Evolutionary conservation across 345 rosid species (phyloP), one percentile per base, ranked within the genome.

Genomic region (Boechera retrofracta): DNA sequence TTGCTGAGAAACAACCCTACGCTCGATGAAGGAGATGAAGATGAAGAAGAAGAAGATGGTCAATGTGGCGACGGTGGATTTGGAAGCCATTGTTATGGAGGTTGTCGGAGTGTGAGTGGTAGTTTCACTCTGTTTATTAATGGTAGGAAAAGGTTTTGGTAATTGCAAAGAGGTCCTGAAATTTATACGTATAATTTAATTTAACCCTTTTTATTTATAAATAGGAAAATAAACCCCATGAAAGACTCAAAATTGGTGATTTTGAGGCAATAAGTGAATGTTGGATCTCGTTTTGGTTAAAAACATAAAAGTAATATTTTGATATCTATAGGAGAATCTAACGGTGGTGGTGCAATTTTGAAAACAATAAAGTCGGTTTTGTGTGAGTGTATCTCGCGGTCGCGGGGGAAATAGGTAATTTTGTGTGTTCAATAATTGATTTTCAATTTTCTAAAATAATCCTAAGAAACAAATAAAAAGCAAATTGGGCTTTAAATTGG

Each of bases 51-150:
- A 11, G 67, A 65, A 32, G 81, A 72, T 10, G 64, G 59, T 13
- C 76, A 73, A 21, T 67, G 58, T 36, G 1, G 75, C 60, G 67
- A 59, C 26, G 42, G 66, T 45, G 71, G 64, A 58, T 74, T 72
- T 80, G 76, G 44, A 76, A 71, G 80, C 85, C 85, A 84, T 84
- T 10, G 67, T 45, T 64, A 69, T 33, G 62, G 77, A 68, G 45
- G 21, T 47, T 55, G 67, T 77, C 72, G 67, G 72, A 64, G 52
- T 69, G 61, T 71, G 58, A 64, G 68, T 69, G 72, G 67, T 64
- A 28, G 69, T 59, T 71, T 24, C 29, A 36, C 32, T 67, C 28
- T 69, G 16, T 60, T 1, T 58, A 11, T 41, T 28, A 21, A 57
- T 48, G 77, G 69, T 67, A 24, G 2, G 63, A 31, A 32, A 1